Evolutionary conservation across 805 yeast genomes (phyloP).

Genomic region (Priceomyces haplophilus): DNA sequence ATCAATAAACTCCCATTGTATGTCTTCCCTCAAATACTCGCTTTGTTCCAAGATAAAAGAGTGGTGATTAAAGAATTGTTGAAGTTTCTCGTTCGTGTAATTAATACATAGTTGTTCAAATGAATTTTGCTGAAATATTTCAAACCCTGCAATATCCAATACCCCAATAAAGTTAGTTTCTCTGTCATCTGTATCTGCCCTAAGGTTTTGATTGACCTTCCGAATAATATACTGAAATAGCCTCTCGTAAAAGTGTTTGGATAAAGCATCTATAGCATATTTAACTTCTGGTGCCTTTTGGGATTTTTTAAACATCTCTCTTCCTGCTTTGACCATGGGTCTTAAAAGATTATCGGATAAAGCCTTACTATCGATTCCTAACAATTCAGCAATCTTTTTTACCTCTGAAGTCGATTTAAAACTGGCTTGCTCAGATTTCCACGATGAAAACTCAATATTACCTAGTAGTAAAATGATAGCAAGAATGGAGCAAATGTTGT

Average conservation of each 20-base stretch:
- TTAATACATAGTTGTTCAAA: conserved; percentile 62
- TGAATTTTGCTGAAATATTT: conserved; percentile 54
- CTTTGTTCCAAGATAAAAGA: conserved; percentile 60
- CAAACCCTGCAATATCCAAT: conserved; percentile 61
- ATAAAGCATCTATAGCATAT: conserved; percentile 77
- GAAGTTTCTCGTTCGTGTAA: conserved; percentile 58
- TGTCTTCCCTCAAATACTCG: conserved; percentile 56
- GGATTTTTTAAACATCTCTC: conserved; percentile 78
- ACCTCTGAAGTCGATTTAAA: conserved; percentile 51
- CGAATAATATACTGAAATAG: conserved; percentile 75
- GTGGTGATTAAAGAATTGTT: conserved; percentile 61
- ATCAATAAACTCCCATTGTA: conserved; percentile 75
- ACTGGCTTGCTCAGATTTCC: conserved; percentile 73
- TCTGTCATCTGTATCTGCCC: conserved; percentile 24
- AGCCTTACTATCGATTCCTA: conserved; percentile 58
- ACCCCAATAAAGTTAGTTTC: conserved; percentile 49
- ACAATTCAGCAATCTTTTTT: conserved; percentile 51
- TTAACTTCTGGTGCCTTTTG: conserved; percentile 77
- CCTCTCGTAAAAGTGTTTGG: conserved; percentile 83
- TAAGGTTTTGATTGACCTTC: conserved; percentile 66
- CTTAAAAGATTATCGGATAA: conserved; percentile 58
- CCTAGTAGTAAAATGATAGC: conserved; percentile 85
- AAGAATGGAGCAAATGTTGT: conserved; percentile 59
- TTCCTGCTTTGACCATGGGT: conserved; percentile 89
- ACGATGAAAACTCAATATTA: conserved; percentile 67